Base-by-base conservation (phyloP, 1,284 basidiomycete species). In the Singerocomus inundabilis region DNA sequence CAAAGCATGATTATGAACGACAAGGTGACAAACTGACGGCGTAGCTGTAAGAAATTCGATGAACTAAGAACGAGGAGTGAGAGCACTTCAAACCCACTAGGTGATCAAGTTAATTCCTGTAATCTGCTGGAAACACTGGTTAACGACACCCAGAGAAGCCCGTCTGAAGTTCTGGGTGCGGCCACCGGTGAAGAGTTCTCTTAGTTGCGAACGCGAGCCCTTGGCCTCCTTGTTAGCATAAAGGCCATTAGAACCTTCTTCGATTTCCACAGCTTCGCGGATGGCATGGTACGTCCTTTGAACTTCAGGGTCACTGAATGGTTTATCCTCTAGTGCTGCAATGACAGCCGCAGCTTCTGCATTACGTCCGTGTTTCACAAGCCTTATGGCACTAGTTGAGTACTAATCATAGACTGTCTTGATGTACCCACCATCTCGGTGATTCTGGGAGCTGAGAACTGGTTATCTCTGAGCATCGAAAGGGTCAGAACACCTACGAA, bases 71-170 rank as follows among this genome's bases (percentile, higher is more conserved):
- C 1, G n/a, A 29, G 5, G 18, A 12, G 46, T 7, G 16, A 15
- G 18, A 46, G 8, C 11, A 13, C 2, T 16, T 25, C 1, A 21
- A n/a, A 62, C 62, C n/a, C 69, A 84, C 68, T 85, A 85, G 10
- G 82, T 85, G 57, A 88, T 82, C 33, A 79, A 54, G 56, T 81
- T 82, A 60, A 79, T 79, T 29, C 76, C 78, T 13, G 75, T 74
- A 26, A 85, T 80, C 62, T 88, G 86, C 64, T 88, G 84, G 70
- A 88, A 85, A 58, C 81, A 82, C 57, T 88, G 85, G 41, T 78
- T 76, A 44, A 80, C 71, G 47, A 86, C 69, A 6, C 78, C 85
- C 18, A 88, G 67, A 44, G 72, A 66, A 11, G 79, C 75, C 34
- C 85, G 73, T 48, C 84, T 72, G 66, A 85, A 81, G 65, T 87